Percentiles rank a stretch among this genome's conserved stretches.
Evolutionary conservation across 768 basidiomycete genomes (phyloP).

Genomic region (Mycena rebaudengoi): DNA sequence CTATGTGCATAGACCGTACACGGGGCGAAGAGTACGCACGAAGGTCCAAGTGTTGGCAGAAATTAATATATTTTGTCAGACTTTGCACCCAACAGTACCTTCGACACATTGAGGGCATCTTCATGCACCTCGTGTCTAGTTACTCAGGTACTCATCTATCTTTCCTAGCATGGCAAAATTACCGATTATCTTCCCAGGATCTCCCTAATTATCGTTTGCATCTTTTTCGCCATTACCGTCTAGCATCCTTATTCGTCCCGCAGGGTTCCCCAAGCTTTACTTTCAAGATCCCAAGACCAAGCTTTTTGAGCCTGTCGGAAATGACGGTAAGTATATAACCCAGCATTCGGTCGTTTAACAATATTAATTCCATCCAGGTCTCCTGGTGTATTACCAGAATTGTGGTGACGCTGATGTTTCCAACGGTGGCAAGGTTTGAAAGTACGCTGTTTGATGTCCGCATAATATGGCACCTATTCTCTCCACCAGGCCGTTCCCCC

Average conservation of each 20-base stretch:
- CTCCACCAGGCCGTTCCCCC: conserved; percentile 48
- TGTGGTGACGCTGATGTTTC: conserved; percentile 45
- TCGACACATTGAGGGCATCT: conserved; percentile 43
- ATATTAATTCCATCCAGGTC: conserved; percentile 23
- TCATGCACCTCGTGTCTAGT: conserved; percentile 49
- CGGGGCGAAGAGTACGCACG: too few relatives aligned
- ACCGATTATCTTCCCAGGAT: conserved; percentile 34
- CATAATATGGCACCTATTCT: not conserved
- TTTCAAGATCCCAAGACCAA: conserved; percentile 50
- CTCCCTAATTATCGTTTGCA: conserved; percentile 52
- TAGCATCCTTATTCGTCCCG: too few relatives aligned
- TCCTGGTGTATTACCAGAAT: conserved; percentile 53
- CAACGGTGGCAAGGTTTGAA: conserved; percentile 49
- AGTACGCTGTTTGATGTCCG: not conserved
- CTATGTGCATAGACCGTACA: too few relatives aligned
- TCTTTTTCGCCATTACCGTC: too few relatives aligned
- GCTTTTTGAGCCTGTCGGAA: conserved; percentile 45
- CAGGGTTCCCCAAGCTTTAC: conserved; percentile 54
- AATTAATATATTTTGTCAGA: conserved; percentile 36
- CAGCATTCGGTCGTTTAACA: not conserved
- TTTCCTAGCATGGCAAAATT: too few relatives aligned
- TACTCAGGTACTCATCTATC: conserved; percentile 32
- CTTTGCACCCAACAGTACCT: conserved; percentile 45
- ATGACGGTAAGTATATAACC: conserved; percentile 35
- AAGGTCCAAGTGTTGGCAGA: too few relatives aligned